These are phyloP conservation scores for Collariella sp. DNA, from an alignment of 495 filamentous ascomycete species.

Conservation along the genomic window DNA sequence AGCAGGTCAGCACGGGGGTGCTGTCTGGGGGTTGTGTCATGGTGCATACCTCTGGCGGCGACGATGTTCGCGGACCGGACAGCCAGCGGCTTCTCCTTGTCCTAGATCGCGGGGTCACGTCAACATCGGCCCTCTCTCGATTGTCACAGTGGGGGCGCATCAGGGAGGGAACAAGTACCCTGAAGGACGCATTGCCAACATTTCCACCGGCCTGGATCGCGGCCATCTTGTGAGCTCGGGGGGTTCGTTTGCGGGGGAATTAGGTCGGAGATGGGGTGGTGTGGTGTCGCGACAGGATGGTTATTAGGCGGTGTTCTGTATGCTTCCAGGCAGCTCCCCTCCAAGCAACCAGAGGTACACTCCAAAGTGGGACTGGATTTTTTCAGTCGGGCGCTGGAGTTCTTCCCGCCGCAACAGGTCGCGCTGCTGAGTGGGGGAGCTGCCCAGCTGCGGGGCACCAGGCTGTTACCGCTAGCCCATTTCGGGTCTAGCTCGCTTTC, in stretches of 20 bases:
- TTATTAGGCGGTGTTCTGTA: conserved; percentile 6
- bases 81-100: conserved; percentile 97
- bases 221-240: conserved; percentile 50
- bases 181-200: conserved; percentile 68
- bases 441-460: neutral
- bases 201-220: conserved; percentile 44
- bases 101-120: conserved; percentile 49
- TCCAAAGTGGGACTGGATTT: conserved; percentile 25
- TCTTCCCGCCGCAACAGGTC: too few relatives aligned
- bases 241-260: neutral
- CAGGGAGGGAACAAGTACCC: conserved; percentile 42
- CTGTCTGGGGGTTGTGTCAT: conserved; percentile 3
- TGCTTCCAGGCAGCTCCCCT: conserved; percentile 21
- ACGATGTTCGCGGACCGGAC: conserved; percentile 91
- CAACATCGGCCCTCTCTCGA: too few relatives aligned
- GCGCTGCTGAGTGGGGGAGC: conserved; percentile 2
- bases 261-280: conserved; percentile 7
- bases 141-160: conserved; percentile 1
- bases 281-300: conserved; percentile 10
- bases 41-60: conserved; percentile 74
- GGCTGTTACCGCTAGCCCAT: conserved; percentile 10
- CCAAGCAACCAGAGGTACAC: conserved; percentile 11
- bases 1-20: conserved; percentile 3
- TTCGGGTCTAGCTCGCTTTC: conserved; percentile 16
- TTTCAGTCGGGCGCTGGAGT: conserved; percentile 27